Base-by-base conservation (phyloP, 129 eudicot genomes). In the Oenanthe sinensis region DNA sequence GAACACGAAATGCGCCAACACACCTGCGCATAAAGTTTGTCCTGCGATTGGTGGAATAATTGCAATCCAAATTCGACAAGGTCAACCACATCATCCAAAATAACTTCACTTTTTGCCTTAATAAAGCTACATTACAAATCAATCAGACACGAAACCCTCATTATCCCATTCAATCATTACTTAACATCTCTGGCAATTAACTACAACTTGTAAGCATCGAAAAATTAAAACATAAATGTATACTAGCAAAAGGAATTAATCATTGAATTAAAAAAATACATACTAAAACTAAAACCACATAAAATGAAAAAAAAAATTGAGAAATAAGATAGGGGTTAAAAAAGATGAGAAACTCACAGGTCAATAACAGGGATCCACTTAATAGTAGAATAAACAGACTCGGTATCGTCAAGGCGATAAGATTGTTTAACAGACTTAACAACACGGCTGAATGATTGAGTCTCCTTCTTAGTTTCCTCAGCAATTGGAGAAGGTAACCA, bases 401-500 rank as follows among this genome's bases (percentile, higher is more conserved):
- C 99, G 45, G 96, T 90, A 87, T 92, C 96, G 58, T 80, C 85
- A 0, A 82, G 65, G 10, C 73, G 73, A 86, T 81, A 90, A 39
- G 85, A 86, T 43, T 87, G 92, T 77, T 85, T 86, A 17, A 96
- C 95, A 30, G 99, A 86, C 68, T 81, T 78, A 28, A 96, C 91
- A 39, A 96, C 92, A 20, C 88, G 86, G 52, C 88, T 82, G 82
- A 96, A 96, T 1, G 97, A 87, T 55, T 92, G 85, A 67, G 81
- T 86, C 99, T 96, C 99, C 40, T 77, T 85, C 79, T 74, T 87
- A 63, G 97, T 82, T 77, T 90, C 99, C 76, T 86, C 95, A 54
- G 92, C 99, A 46, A 96, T 89, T 28, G 99, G 97, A 42, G 95
- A 89, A 30, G 99, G 99, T 11, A 96, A 84, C 99, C 99, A 96